A percentile compares a stretch with the other conserved stretches of the same genome.
Evolutionary conservation across 2,329 filamentous ascomycete species (phyloP).

Genomic region (Aureobasidium vineae): DNA sequence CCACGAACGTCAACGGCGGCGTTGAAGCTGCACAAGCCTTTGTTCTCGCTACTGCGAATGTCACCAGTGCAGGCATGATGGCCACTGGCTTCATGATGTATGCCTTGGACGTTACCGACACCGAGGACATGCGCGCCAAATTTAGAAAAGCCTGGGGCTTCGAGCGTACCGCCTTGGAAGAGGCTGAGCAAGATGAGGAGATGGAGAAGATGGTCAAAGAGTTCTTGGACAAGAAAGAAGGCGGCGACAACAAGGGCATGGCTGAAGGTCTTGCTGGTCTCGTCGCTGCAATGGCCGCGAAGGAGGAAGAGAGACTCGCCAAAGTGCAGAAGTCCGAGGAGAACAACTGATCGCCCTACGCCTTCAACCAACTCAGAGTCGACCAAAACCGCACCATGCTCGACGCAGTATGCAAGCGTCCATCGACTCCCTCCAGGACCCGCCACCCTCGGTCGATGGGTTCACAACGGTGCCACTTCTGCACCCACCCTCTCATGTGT

Average conservation of each 20-base stretch:
- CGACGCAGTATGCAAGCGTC: not conserved
- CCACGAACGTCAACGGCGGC: slow-evolving; percentile 58
- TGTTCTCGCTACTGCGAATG: slow-evolving; percentile 82
- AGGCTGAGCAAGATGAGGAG: slow-evolving; percentile 52
- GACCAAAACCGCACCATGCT: not conserved
- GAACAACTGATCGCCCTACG: not conserved
- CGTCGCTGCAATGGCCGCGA: slow-evolving; percentile 28
- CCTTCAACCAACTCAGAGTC: not conserved
- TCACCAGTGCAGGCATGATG: slow-evolving; percentile 72
- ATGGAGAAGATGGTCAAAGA: slow-evolving; percentile 55
- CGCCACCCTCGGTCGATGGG: not conserved
- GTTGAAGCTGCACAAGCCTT: slow-evolving; percentile 80
- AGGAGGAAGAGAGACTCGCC: slow-evolving; percentile 35
- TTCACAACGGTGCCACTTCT: no score
- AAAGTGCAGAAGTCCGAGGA: slow-evolving; percentile 29
- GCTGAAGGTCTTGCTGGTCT: slow-evolving; percentile 31
- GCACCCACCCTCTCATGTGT: slow-evolving; percentile 17
- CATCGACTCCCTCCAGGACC: no score
- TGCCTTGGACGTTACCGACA: slow-evolving; percentile 66
- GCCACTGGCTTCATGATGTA: slow-evolving; percentile 70
- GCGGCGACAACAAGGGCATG: slow-evolving; percentile 41
- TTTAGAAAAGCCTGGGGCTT: slow-evolving; percentile 58
- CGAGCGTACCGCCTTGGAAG: slow-evolving; percentile 45
- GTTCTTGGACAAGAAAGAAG: slow-evolving; percentile 51
- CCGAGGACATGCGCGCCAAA: slow-evolving; percentile 58